These are phyloP conservation scores for Luvunga scandens DNA, from an alignment of 345 rosid species.

Conservation along the genomic window DNA sequence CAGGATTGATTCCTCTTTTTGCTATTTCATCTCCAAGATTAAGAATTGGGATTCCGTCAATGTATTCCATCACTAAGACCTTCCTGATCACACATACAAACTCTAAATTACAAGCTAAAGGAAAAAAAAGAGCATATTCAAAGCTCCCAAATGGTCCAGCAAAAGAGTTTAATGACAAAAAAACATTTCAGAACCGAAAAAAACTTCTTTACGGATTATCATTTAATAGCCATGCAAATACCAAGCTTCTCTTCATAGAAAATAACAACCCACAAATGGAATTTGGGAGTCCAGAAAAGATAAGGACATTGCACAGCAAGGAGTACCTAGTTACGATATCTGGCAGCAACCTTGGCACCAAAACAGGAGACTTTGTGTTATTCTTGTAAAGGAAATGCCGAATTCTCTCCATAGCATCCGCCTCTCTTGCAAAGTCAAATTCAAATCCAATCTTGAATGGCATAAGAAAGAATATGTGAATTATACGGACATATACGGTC, in stretches of 20 bases:
- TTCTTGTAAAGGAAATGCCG: slow-evolving; percentile 61
- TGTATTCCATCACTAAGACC: slow-evolving; percentile 86
- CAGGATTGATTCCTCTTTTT: slow-evolving; percentile 86
- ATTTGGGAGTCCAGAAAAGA: not conserved
- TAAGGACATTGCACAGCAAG: not conserved
- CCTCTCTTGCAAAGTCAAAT: slow-evolving; percentile 89
- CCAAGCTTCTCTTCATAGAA: not conserved
- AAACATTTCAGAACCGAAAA: not conserved
- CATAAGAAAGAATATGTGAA: slow-evolving; percentile 12
- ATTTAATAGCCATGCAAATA: not conserved
- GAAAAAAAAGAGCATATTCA: not conserved
- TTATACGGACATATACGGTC: slow-evolving; percentile 4
- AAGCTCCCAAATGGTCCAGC: slow-evolving; percentile 10
- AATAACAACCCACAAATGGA: not conserved
- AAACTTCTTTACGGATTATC: not conserved
- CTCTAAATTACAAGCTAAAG: not conserved
- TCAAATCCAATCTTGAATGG: slow-evolving; percentile 82
- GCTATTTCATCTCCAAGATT: slow-evolving; percentile 87
- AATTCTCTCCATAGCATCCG: slow-evolving; percentile 79
- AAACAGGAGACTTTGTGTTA: slow-evolving; percentile 78
- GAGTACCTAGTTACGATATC: slow-evolving; percentile 76
- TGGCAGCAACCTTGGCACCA: slow-evolving; percentile 61
- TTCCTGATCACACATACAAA: slow-evolving; percentile 42
- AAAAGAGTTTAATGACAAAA: slow-evolving; percentile 5
- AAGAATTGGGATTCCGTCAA: slow-evolving; percentile 86